Evolutionary conservation across 2,329 filamentous ascomycete species (phyloP), one percentile per base, ranked within the genome.

Genomic region (Pyrenochaeta sp.): DNA sequence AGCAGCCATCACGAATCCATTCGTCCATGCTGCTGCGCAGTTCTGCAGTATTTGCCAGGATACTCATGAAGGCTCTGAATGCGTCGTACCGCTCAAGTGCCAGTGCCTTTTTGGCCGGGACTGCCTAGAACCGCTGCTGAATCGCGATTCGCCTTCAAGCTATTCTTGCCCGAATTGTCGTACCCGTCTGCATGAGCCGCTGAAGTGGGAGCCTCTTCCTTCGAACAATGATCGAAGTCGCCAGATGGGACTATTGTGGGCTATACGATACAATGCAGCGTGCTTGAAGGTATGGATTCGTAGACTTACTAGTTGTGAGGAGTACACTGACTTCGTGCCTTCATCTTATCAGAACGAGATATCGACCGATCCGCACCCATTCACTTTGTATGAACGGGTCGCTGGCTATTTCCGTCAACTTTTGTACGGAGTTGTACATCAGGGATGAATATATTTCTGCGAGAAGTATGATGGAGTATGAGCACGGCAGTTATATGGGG

Each of bases 11-110:
- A 55, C 51, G 7, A 44, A 28, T 15, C 36, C 42, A 25, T 19
- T 44, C 9, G 5, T 8, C 8, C 27, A 28, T 15, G 19, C 34
- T 9, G 36, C 22, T n/a, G 7, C 30, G 1, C 5, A 44, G 12
- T 55, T 55, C 47, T 59, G 56, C 49, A 52, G 39, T 9, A 55
- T 59, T 2, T 59, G 56, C 28, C 52, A 59, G 36, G 56, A 55
- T 30, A 27, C 30, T 13, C 56, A 59, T 34, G 13, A 13, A 2
- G 27, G 24, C 3, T 25, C 46, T 7, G 28, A 52, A 15, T 55
- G 47, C 37, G 43, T 55, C n/a, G 15, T 40, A 9, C 47, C 49
- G n/a, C 34, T 49, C 12, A 52, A 49, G 19, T 59, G 56, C 22
- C 13, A 40, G 9, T 59, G 56, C 37, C 22, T 44, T 8, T 55